Evolutionary conservation across 2,329 filamentous ascomycete genomes (phyloP), one percentile per base, ranked within the genome.

Genomic region (Aspergillus amoenus): DNA sequence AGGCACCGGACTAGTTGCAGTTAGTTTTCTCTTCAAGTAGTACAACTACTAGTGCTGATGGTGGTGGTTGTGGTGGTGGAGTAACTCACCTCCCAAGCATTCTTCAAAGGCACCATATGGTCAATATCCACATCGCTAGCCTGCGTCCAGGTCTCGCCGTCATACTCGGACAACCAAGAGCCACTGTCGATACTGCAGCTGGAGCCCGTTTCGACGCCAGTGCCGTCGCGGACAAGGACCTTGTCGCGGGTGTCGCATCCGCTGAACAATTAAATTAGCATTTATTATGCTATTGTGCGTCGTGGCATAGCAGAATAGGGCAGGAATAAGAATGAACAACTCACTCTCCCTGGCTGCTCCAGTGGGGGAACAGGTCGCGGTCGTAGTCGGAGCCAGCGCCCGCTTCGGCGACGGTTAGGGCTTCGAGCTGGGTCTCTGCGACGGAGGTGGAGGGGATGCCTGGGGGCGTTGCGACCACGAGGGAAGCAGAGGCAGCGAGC

Each of bases 31-130:
- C 27, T 30, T 30, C 27, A 30, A 9, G 9, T 9, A 30, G 8
- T 30, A 30, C 8, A 4, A 4, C 3, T 30, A 7, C 11, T 17
- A 22, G 30, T 9, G 21, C 4, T 21, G 21, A 21, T 21, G 43
- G 3, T 37, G 6, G 30, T 4, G 7, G 9, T 11, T 4, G 21
- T 21, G 4, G 21, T 4, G 21, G 21, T 21, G 21, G 21, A 30
- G 5, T 15, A 21, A 37, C 50, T 4, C 46, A 69, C 90, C 83
- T 88, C 85, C 90, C 89, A 93, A 5, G 90, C 89, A 68, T 93
- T 91, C 69, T 88, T 87, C 59, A 95, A 72, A 1, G 91, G 90
- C 3, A 95, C 89, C 75, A 94, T 81, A 71, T 94, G 91, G 71
- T 94, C 91, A 58, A 94, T 93, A 64, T 93, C 89, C 1, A 94